Evolutionary conservation across 2,329 filamentous ascomycete genomes (phyloP), one percentile per base, ranked within the genome.

Genomic region (Diplodia intermedia): DNA sequence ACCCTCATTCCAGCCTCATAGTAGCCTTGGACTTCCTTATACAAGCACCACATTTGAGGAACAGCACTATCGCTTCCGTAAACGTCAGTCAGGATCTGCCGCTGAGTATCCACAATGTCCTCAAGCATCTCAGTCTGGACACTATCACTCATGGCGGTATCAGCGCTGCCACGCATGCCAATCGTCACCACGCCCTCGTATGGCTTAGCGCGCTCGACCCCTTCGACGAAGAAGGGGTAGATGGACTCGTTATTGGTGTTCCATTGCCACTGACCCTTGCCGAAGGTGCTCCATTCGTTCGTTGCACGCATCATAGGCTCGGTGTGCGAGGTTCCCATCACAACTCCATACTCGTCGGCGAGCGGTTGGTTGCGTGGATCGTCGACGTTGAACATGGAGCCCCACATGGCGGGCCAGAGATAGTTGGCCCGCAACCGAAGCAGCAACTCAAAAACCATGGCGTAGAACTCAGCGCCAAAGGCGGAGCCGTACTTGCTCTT

Each of bases 331-430:
- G 88, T 90, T 3, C 89, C 89, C 75, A 93, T 86, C 0, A 92
- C 89, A 68, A 93, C 86, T 50, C 88, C 90, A 74, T 88, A 92
- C n/a, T 89, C 89, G 72, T 93, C 89, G 0, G 90, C 89, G 5
- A 91, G 83, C 0, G 88, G 86, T 74, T 91, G 89, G 71, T 89
- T 92, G 36, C 84, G 82, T 2, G 86, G 82, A 73, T 93, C 90
- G 69, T 93, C 91, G 1, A 91, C 85, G 73, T 89, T 87, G 73
- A 92, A 91, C 84, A 91, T 91, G 70, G 84, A 86, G 6, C 84
- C 86, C 91, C 90, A 93, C 75, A 87, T 82, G 0, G 89, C 86
- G 0, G 90, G 91, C 90, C 91, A 93, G 61, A 93, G 81, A 73
- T 92, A 92, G 76, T 93, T 93, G 18, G 90, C 90, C 47, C 87